Evolutionary conservation across 2,329 filamentous ascomycete genomes (phyloP), one percentile per base, ranked within the genome.

Genomic region (Fusarium fracticaudum): DNA sequence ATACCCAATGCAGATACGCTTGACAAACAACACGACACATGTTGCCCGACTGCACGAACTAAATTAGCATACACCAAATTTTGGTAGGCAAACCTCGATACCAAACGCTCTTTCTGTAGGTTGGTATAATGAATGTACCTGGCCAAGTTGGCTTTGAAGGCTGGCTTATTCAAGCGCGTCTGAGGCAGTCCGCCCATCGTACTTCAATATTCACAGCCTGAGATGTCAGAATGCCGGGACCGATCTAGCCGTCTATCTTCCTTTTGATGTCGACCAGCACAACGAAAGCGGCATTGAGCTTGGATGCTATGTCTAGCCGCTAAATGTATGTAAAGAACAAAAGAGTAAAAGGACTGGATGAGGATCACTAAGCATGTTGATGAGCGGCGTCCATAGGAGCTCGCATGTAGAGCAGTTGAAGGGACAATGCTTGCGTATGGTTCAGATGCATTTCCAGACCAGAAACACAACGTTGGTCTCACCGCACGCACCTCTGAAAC

Each of bases 401-500:
- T 31, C 45, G 7, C 14, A 5, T 31, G 29, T 17, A 12, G 20
- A 48, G 26, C 7, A 6, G 20, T 12, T 31, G 26, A 31, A 48
- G 17, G 14, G 26, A 13, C 14, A 17, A n/a, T 17, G 10, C 6
- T 31, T 48, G 4, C 20, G 8, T 29, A 22, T 7, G 24, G 8
- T 20, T 0, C 0, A 47, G 18, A 26, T 10, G 18, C 5, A 47
- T 29, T 22, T 47, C 12, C 0, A 0, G 12, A 22, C 12, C 24
- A 13, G 8, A 29, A 14, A 15, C 18, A 20, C 2, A 29, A 47
- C 11, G 18, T 29, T 47, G 18, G 4, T 0, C 24, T 29, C 44
- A 20, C 18, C 0, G 1, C 18, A 10, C 6, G 18, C 44, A 20
- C 12, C 24, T 29, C 44, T 47, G 44, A 47, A 20, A 47, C 29